Percentiles rank a stretch among this genome's conserved stretches.
phyloP scores from a whole-genome alignment of 148 eudicot genomes.

The Diospyros lotus region DNA sequence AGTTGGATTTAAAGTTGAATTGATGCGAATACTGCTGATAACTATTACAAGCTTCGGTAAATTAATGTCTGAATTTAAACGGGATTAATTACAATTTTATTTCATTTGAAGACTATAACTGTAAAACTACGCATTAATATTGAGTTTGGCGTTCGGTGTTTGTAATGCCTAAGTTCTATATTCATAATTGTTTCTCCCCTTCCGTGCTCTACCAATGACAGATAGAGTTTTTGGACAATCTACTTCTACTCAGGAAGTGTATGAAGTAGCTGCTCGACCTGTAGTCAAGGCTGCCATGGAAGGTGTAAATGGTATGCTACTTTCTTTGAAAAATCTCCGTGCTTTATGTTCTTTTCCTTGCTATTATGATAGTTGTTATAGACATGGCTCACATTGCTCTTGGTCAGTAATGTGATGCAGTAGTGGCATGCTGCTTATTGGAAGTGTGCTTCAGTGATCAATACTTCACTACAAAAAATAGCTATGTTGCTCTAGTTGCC shows the following conservation, averaged over 20 bases:
- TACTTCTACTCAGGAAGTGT: constrained; percentile 77
- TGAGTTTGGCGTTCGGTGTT: neutral
- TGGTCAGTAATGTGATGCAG: neutral
- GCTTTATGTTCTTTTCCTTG: neutral
- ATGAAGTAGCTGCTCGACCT: constrained; percentile 92
- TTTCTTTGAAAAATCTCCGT: neutral
- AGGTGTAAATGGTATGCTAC: constrained; percentile 80
- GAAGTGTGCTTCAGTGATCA: too few relatives aligned
- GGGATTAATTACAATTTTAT: too few relatives aligned
- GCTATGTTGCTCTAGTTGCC: too few relatives aligned
- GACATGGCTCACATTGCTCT: neutral
- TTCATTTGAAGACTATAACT: neutral
- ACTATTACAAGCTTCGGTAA: too few relatives aligned
- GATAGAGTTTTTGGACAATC: constrained; percentile 89
- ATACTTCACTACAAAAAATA: too few relatives aligned
- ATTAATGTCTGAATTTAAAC: too few relatives aligned
- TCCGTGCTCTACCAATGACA: constrained; percentile 19
- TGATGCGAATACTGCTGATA: too few relatives aligned
- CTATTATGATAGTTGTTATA: neutral
- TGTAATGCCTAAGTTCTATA: neutral
- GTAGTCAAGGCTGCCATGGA: constrained; percentile 95
- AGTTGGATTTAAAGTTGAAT: neutral
- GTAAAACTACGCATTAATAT: too few relatives aligned
- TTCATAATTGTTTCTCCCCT: neutral
- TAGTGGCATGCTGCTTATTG: neutral